Percentiles rank a stretch among this genome's conserved stretches.
Conservation (phyloP, 2,329 filamentous ascomycete genomes). For the Alternaria metachromatica region DNA sequence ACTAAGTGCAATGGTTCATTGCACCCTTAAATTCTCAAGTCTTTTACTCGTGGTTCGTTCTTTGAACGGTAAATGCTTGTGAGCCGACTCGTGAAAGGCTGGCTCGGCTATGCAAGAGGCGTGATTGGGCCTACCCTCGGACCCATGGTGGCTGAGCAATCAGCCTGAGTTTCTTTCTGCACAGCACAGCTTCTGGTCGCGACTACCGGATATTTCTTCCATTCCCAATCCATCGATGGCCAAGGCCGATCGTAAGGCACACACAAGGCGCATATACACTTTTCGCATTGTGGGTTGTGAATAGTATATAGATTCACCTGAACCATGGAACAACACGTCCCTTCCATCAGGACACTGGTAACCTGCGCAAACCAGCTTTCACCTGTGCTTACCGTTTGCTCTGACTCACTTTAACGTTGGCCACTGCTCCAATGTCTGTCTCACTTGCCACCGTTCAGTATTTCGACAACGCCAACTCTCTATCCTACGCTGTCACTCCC, state of each 20-base stretch:
- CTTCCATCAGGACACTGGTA: background rate
- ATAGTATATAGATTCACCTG: constrained; percentile 2
- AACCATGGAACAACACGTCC: background rate
- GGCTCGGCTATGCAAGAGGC: background rate
- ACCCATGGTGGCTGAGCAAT: background rate
- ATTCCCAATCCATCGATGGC: background rate
- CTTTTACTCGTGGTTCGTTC: background rate
- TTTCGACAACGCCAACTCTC: constrained; percentile 1
- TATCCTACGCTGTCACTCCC: background rate
- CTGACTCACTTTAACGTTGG: background rate
- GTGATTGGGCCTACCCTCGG: background rate
- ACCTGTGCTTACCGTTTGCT: constrained; percentile 5
- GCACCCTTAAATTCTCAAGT: background rate
- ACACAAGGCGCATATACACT: constrained; percentile 4
- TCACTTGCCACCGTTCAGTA: constrained; percentile 11
- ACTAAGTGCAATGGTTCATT: background rate
- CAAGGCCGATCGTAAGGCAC: background rate
- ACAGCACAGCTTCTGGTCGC: background rate
- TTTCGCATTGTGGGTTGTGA: background rate
- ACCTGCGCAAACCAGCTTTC: constrained; percentile 1
- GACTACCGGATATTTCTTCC: background rate
- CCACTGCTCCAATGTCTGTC: constrained; percentile 18
- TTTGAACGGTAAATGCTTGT: background rate
- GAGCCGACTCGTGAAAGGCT: background rate
- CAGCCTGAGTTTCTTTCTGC: background rate